Conservation (phyloP, 768 basidiomycete genomes). For the Amanita inopinata region DNA sequence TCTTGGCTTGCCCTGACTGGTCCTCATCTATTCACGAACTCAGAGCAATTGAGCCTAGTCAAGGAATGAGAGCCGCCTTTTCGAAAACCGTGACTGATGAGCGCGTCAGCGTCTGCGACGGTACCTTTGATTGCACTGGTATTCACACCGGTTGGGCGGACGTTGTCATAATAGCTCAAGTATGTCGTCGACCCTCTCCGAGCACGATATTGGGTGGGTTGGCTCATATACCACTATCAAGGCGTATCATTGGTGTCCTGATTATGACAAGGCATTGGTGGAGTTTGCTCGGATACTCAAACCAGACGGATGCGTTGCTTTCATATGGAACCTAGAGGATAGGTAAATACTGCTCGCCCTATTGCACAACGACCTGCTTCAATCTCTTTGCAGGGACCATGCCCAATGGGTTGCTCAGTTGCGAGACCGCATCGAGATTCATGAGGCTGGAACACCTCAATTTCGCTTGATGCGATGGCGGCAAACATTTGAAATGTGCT, state of each 20-base stretch:
- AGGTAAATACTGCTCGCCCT: conserved; percentile 27
- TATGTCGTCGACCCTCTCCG: conserved; percentile 15
- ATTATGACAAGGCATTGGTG: conserved; percentile 57
- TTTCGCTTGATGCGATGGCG: conserved; percentile 74
- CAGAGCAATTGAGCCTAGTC: conserved; percentile 73
- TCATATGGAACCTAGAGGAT: conserved; percentile 92
- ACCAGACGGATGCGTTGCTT: conserved; percentile 56
- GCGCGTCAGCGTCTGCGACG: conserved; percentile 47
- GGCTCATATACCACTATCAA: no score
- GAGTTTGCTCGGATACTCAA: conserved; percentile 81
- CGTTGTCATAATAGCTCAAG: conserved; percentile 70
- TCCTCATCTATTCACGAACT: conserved; percentile 39
- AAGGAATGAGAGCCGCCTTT: conserved; percentile 78
- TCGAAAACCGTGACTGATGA: conserved; percentile 40
- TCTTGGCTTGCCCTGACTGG: conserved; percentile 58
- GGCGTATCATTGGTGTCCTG: conserved; percentile 93
- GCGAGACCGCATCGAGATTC: conserved; percentile 56
- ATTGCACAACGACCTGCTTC: not conserved
- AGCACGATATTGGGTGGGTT: not conserved
- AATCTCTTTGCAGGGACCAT: conserved; percentile 28
- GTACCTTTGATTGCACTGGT: conserved; percentile 61
- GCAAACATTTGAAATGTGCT: conserved; percentile 48
- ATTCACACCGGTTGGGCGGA: conserved; percentile 65
- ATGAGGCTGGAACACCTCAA: conserved; percentile 73
- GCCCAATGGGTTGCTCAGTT: conserved; percentile 70